Evolutionary conservation across 164 flowering plant genomes (phyloP).

Genomic region (Umbilicus rupestris): DNA sequence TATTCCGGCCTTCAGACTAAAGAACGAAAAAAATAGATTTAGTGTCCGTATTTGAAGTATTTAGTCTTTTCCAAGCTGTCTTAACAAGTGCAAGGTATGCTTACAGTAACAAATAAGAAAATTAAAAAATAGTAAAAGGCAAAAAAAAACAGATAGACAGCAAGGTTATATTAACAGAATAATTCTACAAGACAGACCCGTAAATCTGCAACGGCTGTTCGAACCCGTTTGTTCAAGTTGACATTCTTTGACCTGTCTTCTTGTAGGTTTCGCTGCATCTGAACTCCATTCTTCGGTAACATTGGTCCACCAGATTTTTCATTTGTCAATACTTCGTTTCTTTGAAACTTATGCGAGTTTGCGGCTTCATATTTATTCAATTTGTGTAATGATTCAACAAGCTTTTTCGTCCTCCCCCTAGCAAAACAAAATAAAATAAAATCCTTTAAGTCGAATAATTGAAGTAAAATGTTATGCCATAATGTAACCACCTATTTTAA

Average conservation of each 20-base stretch:
- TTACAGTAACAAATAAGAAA: neutral
- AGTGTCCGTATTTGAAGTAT: neutral
- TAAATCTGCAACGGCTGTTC: conserved; percentile 56
- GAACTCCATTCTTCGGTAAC: conserved; percentile 45
- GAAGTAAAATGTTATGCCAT: neutral
- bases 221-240: conserved; percentile 59
- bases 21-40: conserved; percentile 2
- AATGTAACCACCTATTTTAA: neutral
- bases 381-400: conserved; percentile 45
- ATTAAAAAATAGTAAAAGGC: neutral
- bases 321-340: conserved; percentile 26
- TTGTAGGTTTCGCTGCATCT: conserved; percentile 34
- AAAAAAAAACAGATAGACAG: conserved; percentile 3
- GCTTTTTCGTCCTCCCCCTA: conserved; percentile 52
- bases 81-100: neutral
- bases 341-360: conserved; percentile 45
- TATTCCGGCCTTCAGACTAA: conserved; percentile 62
- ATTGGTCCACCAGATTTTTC: conserved; percentile 47
- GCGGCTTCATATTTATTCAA: conserved; percentile 43
- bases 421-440: neutral
- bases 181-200: conserved; percentile 39
- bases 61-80: neutral
- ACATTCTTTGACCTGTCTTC: conserved; percentile 58
- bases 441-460: neutral
- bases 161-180: neutral